Base-by-base conservation (phyloP, 2,329 filamentous ascomycete species). In the Septoria linicola region DNA sequence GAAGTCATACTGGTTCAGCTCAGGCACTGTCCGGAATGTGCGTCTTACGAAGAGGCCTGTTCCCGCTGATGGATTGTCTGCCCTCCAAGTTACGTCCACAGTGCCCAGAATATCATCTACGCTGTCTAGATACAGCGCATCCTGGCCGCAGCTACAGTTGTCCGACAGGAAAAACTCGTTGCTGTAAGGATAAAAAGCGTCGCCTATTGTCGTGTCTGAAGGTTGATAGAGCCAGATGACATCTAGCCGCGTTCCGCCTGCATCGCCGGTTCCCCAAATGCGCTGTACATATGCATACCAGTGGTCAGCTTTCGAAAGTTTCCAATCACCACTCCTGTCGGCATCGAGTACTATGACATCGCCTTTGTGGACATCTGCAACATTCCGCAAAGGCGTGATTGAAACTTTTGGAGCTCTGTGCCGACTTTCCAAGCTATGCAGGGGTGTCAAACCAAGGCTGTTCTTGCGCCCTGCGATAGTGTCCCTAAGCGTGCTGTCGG, bases 161-260 rank as follows among this genome's bases (percentile, higher is more conserved):
- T 89, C 81, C 0, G 84, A 88, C 0, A 92, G 69, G 55, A 93
- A 93, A 0, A 93, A 68, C 67, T 95, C 88, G 44, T 90, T 87
- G 0, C 70, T 55, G 67, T 81, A 84, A 0, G 85, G 84, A 59
- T 92, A 95, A 8, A 76, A 77, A 69, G 84, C 83, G 4, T 78
- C 70, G 0, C 77, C 80, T 36, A 89, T 87, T 0, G 84, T 79
- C 0, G 89, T 93, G 47, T 93, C 84, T 0, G 75, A 73, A 0
- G 88, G 80, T 2, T 80, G 75, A 59, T 91, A 92, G 0, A 93
- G 72, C 88, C 88, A 93, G 1, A 87, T 75, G 0, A 90, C 79
- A 48, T 84, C 77, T 8, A 90, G 80, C 66, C 68, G 13, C n/a
- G n/a, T n/a, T n/a, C 55, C 36, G 57, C 0, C 75, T 73, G 8